Conservation (phyloP, 192 early-diverging fungal species). For the Chytriomyces confervae region DNA sequence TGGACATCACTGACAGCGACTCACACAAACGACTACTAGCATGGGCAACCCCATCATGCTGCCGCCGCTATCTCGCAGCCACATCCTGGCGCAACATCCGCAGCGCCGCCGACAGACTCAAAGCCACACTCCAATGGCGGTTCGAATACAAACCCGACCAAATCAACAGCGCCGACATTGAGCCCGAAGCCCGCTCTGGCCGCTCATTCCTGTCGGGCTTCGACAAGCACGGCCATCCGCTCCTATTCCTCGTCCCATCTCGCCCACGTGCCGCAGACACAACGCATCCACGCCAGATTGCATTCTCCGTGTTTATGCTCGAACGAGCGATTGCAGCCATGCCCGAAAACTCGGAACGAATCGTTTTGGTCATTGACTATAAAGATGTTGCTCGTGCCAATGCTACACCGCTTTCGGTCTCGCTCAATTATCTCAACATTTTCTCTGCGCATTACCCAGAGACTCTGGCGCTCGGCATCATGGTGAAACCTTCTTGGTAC, state of each 20-base stretch:
- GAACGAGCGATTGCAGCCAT: slow-evolving; percentile 78
- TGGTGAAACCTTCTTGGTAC: slow-evolving; percentile 85
- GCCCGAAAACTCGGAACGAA: slow-evolving; percentile 70
- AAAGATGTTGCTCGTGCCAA: slow-evolving; percentile 74
- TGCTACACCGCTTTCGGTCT: slow-evolving; percentile 55
- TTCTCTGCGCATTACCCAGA: slow-evolving; percentile 65
- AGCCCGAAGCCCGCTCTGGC: slow-evolving; percentile 74
- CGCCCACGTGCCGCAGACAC: slow-evolving; percentile 64
- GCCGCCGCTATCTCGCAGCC: slow-evolving; percentile 55
- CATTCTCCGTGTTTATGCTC: slow-evolving; percentile 76
- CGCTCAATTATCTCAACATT: slow-evolving; percentile 70
- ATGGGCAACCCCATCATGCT: not conserved
- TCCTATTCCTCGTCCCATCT: slow-evolving; percentile 56
- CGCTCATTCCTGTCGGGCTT: slow-evolving; percentile 48
- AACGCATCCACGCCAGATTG: slow-evolving; percentile 61
- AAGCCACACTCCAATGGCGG: slow-evolving; percentile 77
- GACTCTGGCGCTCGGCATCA: slow-evolving; percentile 65
- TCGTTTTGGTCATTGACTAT: slow-evolving; percentile 85
- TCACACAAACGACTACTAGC: too few relatives aligned
- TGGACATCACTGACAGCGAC: not conserved
- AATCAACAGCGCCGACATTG: slow-evolving; percentile 72
- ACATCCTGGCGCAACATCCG: slow-evolving; percentile 62
- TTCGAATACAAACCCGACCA: slow-evolving; percentile 70
- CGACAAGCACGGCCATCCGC: slow-evolving; percentile 72
- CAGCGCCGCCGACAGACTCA: slow-evolving; percentile 62